Percentiles rank a stretch among this genome's conserved stretches.
These are phyloP conservation scores for Naegleria gruberi DNA, from an alignment of 208 protist species.

Conservation along the genomic window DNA sequence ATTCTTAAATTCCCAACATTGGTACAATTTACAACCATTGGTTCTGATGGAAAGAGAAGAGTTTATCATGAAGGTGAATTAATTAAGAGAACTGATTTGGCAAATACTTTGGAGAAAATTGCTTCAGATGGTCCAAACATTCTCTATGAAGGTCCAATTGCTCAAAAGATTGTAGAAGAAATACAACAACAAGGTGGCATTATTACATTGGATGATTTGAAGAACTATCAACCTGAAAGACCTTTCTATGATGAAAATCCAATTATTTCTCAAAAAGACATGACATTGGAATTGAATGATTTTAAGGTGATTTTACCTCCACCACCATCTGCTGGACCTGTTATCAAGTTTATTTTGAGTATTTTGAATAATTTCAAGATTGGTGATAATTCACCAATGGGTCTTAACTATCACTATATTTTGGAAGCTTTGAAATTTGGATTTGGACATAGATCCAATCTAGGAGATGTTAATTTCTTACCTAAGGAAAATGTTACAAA, in stretches of 20 bases:
- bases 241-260: not conserved
- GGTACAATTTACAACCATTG: not conserved
- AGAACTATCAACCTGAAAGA: slow-evolving; percentile 21
- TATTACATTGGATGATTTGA: slow-evolving; percentile 29
- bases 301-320: slow-evolving; percentile 30
- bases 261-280: not conserved
- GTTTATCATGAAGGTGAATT: slow-evolving; percentile 20
- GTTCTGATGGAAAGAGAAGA: not conserved
- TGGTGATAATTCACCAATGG: not conserved
- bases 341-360: slow-evolving; percentile 31
- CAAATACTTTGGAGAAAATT: slow-evolving; percentile 34
- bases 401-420: slow-evolving; percentile 22
- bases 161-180: slow-evolving; percentile 27
- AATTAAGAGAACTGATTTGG: not conserved
- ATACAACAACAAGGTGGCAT: slow-evolving; percentile 31
- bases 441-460: slow-evolving; percentile 31
- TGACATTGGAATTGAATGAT: slow-evolving; percentile 15
- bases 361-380: slow-evolving; percentile 25
- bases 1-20: not conserved
- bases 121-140: slow-evolving; percentile 24
- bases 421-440: slow-evolving; percentile 42
- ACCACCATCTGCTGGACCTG: slow-evolving; percentile 29
- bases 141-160: slow-evolving; percentile 33
- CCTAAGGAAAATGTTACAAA: slow-evolving; percentile 24
- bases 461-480: slow-evolving; percentile 36